A percentile compares a stretch with the other conserved stretches of the same genome.
These are phyloP conservation scores for Aspergillus viridinutans DNA, from an alignment of 2,329 filamentous ascomycete genomes.

Conservation along the genomic window DNA sequence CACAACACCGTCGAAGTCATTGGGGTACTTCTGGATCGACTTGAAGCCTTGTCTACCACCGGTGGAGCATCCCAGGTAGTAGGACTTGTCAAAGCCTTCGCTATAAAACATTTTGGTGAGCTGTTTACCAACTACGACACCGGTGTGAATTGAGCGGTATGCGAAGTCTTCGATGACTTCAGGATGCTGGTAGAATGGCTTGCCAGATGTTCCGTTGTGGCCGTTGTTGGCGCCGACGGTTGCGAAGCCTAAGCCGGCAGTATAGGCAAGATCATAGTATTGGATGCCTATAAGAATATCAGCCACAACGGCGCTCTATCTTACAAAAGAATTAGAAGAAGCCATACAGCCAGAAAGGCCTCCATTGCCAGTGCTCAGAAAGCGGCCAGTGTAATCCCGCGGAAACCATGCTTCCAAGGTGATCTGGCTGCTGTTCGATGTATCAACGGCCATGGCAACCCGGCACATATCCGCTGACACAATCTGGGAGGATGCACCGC, in stretches of 20 bases:
- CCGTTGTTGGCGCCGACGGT: constrained; percentile 49
- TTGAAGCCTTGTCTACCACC: constrained; percentile 48
- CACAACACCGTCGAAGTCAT: constrained; percentile 49
- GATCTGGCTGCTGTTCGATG: constrained; percentile 44
- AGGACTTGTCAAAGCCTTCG: constrained; percentile 40
- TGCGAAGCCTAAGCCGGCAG: constrained; percentile 41
- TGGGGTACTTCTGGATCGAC: constrained; percentile 42
- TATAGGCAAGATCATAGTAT: constrained; percentile 44
- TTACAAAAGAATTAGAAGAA: background rate
- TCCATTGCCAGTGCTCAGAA: constrained; percentile 48
- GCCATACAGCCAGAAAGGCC: constrained; percentile 46
- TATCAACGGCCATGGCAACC: constrained; percentile 40
- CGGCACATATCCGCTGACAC: constrained; percentile 40
- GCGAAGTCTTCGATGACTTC: constrained; percentile 48
- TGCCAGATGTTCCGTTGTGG: constrained; percentile 47
- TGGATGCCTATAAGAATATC: constrained; percentile 34
- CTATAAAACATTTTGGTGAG: constrained; percentile 39
- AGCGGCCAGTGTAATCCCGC: constrained; percentile 43
- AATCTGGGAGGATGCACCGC: constrained; percentile 29
- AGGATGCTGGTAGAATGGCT: constrained; percentile 44
- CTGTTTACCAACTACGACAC: constrained; percentile 38
- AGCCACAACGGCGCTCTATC: background rate
- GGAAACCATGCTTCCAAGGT: constrained; percentile 48
- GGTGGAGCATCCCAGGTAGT: constrained; percentile 48
- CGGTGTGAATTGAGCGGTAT: constrained; percentile 43